These are phyloP conservation scores for Xylaria sp. DNA, from an alignment of 2,329 filamentous ascomycete species.

Conservation along the genomic window DNA sequence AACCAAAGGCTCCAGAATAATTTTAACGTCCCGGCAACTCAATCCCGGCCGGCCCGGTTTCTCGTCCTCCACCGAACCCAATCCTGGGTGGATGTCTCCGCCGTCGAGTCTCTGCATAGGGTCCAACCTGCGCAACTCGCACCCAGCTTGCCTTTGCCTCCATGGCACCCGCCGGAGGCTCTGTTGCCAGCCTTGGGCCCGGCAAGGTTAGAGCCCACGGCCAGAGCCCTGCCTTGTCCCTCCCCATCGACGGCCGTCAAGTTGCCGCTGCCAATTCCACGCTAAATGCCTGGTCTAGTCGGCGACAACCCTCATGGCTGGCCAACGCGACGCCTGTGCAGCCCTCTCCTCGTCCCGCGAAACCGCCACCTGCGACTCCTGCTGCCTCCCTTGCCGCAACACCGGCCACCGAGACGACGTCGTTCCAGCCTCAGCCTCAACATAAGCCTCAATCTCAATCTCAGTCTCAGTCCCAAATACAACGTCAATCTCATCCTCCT, in stretches of 20 bases:
- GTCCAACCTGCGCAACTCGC: constrained; percentile 9
- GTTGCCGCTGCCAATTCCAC: constrained; percentile 50
- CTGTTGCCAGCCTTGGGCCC: constrained; percentile 11
- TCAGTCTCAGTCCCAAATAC: constrained; percentile 9
- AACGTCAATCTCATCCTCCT: background rate
- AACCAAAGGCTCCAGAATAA: background rate
- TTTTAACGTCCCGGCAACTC: constrained; percentile 5
- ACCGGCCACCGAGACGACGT: constrained; percentile 16
- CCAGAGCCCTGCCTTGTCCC: background rate
- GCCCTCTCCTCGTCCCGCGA: constrained; percentile 39
- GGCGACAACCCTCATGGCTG: constrained; percentile 45
- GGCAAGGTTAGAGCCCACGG: constrained; percentile 1
- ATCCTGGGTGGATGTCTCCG: constrained; percentile 19
- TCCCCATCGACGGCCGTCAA: constrained; percentile 30
- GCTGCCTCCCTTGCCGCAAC: constrained; percentile 14
- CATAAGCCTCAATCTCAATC: constrained; percentile 7
- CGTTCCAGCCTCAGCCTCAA: constrained; percentile 9
- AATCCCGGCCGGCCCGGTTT: constrained; percentile 9
- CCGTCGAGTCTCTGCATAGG: constrained; percentile 11
- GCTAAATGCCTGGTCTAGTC: constrained; percentile 47
- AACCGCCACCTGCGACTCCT: constrained; percentile 21
- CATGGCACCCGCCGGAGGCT: constrained; percentile 37
- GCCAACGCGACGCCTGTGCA: constrained; percentile 38
- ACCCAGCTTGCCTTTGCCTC: constrained; percentile 8
- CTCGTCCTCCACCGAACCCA: constrained; percentile 1